Base-by-base conservation (phyloP, 2,329 filamentous ascomycete genomes). In the Penicillium expansum region DNA sequence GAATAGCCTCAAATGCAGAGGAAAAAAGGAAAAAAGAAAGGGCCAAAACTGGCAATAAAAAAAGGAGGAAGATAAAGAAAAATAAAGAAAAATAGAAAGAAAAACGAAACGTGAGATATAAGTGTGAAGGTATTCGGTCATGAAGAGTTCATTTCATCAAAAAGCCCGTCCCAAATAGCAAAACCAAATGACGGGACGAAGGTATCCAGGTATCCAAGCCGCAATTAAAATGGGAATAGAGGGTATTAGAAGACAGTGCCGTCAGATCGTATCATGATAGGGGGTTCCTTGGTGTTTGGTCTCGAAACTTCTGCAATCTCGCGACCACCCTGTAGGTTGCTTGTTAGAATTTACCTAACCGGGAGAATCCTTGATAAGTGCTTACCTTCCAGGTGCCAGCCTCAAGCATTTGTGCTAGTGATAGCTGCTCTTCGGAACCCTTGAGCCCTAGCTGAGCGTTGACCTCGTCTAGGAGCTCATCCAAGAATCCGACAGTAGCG, bases 381-480 rank as follows among this genome's bases (percentile, higher is more conserved):
- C 84, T 77, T 75, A 94, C 92, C 89, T 97, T 97, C 93, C 94
- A 99, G 71, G 91, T 96, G 50, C 94, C 94, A 14, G 93, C 94
- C 75, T 97, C 94, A 18, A 99, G 81, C 79, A 99, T 86, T 74
- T 99, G 94, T 6, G 92, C 86, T 64, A 97, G 76, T 39, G 80
- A 90, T 71, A 99, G 77, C 65, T 82, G 81, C 63, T 93, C 86
- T 37, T 84, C 79, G 4, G 63, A 42, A 1, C 89, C 91, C 8
- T 80, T 82, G 39, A 97, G 76, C 55, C 84, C 85, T 47, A 97
- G 74, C 47, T 83, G 77, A 39, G 79, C 75, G 71, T 90, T 91
- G 64, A 92, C 88, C 57, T 90, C 86, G 3, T 79, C 79, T 18
- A 89, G 78, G 13, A 92, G 79, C 64, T 88, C 83, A 71, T 92